Conservation (phyloP, 2,329 filamentous ascomycete genomes). For the Calonectria multiphialidica region DNA sequence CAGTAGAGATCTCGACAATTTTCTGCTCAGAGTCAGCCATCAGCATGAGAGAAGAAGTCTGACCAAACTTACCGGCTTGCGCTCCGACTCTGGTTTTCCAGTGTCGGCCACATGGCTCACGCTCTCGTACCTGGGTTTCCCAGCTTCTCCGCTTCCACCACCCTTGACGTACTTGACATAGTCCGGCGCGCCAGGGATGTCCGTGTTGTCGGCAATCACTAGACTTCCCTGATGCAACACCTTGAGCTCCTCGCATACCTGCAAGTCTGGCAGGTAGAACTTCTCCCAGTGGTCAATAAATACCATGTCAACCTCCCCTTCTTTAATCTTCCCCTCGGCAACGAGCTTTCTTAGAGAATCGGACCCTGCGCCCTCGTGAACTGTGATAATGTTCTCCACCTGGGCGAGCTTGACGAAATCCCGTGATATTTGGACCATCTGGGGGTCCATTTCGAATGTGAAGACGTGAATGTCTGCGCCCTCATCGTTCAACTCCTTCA, state of each 20-base stretch:
- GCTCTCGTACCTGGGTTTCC: background rate
- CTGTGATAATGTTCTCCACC: background rate
- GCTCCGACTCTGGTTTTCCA: background rate
- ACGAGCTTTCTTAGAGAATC: background rate
- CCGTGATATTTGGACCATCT: background rate
- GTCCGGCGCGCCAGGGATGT: background rate
- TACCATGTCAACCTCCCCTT: background rate
- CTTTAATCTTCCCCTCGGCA: background rate
- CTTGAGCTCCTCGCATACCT: background rate
- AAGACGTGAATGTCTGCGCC: background rate
- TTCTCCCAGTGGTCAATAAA: constrained; percentile 4
- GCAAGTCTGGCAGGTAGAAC: background rate
- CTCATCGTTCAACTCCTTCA: background rate
- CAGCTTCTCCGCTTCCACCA: background rate
- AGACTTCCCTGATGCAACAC: background rate
- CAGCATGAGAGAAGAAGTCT: too few species aligned
- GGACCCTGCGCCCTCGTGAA: background rate
- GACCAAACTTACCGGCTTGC: background rate
- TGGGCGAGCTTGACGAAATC: background rate
- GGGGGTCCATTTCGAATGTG: constrained; percentile 2
- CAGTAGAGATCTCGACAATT: background rate
- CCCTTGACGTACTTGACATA: background rate
- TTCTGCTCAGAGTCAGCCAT: background rate
- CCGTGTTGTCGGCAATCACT: background rate
- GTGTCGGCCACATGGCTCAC: background rate